Evolutionary conservation across 768 basidiomycete genomes (phyloP).

Genomic region (Lyophyllum shimeji): DNA sequence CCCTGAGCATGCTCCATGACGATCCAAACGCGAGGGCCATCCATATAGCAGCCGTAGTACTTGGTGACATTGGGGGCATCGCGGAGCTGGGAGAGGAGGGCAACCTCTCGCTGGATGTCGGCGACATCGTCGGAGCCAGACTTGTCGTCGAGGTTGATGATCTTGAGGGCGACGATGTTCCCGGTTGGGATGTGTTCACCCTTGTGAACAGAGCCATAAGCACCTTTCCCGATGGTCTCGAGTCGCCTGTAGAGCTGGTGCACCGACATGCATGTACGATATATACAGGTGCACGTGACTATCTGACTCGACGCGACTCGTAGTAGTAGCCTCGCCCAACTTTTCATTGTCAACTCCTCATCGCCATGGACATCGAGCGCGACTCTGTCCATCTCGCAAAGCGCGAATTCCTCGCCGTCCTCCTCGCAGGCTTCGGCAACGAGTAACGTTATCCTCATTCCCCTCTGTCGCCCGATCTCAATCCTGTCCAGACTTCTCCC

Average conservation of each 20-base stretch:
- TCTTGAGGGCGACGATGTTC: slow-evolving; percentile 93
- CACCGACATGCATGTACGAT: slow-evolving; percentile 39
- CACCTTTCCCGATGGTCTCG: slow-evolving; percentile 93
- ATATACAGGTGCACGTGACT: slow-evolving; percentile 9
- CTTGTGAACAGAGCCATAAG: slow-evolving; percentile 94
- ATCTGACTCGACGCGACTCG: neutral
- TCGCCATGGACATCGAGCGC: slow-evolving; percentile 63
- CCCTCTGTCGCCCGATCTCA: slow-evolving; percentile 14
- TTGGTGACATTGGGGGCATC: slow-evolving; percentile 90
- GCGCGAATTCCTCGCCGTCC: slow-evolving; percentile 84
- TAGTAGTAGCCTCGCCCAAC: too few species aligned
- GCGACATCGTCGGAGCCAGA: slow-evolving; percentile 89
- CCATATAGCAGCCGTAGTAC: slow-evolving; percentile 95
- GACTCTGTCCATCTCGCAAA: slow-evolving; percentile 51
- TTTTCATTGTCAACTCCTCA: too few species aligned
- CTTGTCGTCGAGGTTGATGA: slow-evolving; percentile 92
- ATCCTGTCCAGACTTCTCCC: slow-evolving; percentile 59
- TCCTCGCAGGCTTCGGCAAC: slow-evolving; percentile 91
- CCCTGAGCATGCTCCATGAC: slow-evolving; percentile 98
- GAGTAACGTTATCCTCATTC: slow-evolving; percentile 44
- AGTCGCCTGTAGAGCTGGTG: slow-evolving; percentile 83
- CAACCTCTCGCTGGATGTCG: slow-evolving; percentile 96
- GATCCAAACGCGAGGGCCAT: slow-evolving; percentile 97
- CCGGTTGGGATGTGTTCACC: slow-evolving; percentile 83
- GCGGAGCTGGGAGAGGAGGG: slow-evolving; percentile 84